A percentile compares a stretch with the other conserved stretches of the same genome.
phyloP scores from a whole-genome alignment of 129 eudicot genomes.

The Silybum marianum region DNA sequence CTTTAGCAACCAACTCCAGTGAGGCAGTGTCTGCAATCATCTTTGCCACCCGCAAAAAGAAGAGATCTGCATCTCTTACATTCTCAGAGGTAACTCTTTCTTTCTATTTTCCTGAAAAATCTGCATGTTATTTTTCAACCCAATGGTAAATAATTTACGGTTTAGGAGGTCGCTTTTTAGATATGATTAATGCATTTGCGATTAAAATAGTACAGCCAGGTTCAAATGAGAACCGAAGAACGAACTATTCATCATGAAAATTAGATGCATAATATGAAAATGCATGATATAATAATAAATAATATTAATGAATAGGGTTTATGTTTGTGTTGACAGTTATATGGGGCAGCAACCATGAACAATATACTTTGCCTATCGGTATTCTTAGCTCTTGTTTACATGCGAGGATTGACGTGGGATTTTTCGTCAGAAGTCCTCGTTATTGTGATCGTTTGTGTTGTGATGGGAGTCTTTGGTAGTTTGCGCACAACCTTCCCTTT shows the following conservation, averaged over 20 bases:
- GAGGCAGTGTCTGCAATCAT: slow-evolving; percentile 96
- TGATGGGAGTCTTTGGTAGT: slow-evolving; percentile 83
- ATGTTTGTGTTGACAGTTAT: slow-evolving; percentile 50
- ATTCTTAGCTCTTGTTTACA: slow-evolving; percentile 80
- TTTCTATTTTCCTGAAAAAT: not conserved
- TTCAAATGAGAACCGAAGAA: not conserved
- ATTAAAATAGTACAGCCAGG: not conserved
- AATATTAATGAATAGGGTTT: not conserved
- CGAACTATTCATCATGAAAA: not conserved
- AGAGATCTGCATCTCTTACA: slow-evolving; percentile 87
- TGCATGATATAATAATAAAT: not conserved
- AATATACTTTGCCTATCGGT: slow-evolving; percentile 76
- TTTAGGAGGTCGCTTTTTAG: not conserved
- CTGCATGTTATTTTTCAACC: not conserved
- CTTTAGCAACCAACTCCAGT: slow-evolving; percentile 90
- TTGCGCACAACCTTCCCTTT: slow-evolving; percentile 84
- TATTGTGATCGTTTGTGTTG: slow-evolving; percentile 74
- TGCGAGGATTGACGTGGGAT: slow-evolving; percentile 80
- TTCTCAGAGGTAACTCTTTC: slow-evolving; percentile 77
- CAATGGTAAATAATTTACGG: not conserved
- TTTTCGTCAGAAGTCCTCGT: slow-evolving; percentile 88
- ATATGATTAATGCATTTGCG: too few species aligned
- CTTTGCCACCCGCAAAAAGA: slow-evolving; percentile 74
- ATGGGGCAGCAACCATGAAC: slow-evolving; percentile 93
- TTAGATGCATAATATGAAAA: not conserved